Percentiles rank a stretch among this genome's conserved stretches.
Conservation (phyloP, 768 basidiomycete species). For the Antrodiella citrinella region DNA sequence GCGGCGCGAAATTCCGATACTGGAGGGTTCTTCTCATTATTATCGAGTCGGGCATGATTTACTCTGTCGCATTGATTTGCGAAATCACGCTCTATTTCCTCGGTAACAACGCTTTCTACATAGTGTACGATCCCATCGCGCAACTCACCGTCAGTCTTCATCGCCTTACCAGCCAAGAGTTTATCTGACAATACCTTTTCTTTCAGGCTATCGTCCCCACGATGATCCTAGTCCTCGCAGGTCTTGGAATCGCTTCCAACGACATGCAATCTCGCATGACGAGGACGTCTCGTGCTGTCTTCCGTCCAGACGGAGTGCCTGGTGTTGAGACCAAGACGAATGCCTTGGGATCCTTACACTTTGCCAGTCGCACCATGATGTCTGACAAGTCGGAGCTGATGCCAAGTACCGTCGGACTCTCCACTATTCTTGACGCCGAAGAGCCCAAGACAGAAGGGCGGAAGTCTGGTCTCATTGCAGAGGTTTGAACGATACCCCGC, state of each 20-base stretch:
- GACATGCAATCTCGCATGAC: slow-evolving; percentile 20
- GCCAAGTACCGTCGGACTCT: too few species aligned
- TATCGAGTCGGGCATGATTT: slow-evolving; percentile 15
- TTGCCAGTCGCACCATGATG: slow-evolving; percentile 5
- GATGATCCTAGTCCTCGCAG: slow-evolving; percentile 25
- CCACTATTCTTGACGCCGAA: too few species aligned
- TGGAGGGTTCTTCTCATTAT: slow-evolving; percentile 21
- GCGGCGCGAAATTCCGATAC: slow-evolving; percentile 17
- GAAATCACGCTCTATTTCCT: slow-evolving; percentile 28
- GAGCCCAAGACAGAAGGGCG: too few species aligned
- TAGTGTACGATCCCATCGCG: slow-evolving; percentile 30
- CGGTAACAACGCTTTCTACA: slow-evolving; percentile 27
- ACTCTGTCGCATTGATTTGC: slow-evolving; percentile 25
- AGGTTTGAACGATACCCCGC: too few species aligned
- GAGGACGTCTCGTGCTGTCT: slow-evolving; percentile 6
- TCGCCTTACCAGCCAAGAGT: neutral
- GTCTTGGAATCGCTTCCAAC: slow-evolving; percentile 21
- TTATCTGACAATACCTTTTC: neutral
- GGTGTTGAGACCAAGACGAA: neutral
- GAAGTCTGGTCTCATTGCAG: too few species aligned
- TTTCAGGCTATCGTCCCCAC: slow-evolving; percentile 23
- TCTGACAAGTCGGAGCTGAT: neutral
- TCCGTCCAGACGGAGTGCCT: slow-evolving; percentile 1
- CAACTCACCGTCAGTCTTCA: slow-evolving; percentile 22
- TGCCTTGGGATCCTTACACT: slow-evolving; percentile 14